Evolutionary conservation across 306 rosid species (phyloP), one percentile per base, ranked within the genome.

Genomic region (Calophaca sinica): DNA sequence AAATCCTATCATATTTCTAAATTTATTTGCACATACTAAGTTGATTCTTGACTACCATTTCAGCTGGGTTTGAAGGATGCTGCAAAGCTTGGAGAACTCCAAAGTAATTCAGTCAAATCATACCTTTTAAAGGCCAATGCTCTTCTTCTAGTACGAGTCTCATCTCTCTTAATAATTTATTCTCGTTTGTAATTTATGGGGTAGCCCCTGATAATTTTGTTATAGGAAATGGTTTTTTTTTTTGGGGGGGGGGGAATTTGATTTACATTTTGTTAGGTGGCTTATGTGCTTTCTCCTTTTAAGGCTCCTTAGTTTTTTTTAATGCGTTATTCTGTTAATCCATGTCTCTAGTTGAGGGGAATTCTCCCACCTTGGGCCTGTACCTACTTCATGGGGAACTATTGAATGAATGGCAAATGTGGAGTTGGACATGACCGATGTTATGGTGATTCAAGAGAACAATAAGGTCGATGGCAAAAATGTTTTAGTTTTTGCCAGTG

Each of bases 61-160:
- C 91, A 94, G 99, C 92, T 94, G 83, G 99, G 93, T 66, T 81
- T 94, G 76, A 94, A 92, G 87, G 99, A 94, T 84, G 99, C 93
- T 14, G 91, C 90, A 77, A 94, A 87, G 83, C 84, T 94, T 73
- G 81, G 85, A 59, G 85, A 73, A 76, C 71, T 86, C 41, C 82
- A 5, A 75, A 83, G 82, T 72, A 85, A 76, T 80, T 82, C 91
- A 13, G 89, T 77, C 49, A 92, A 90, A 77, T 50, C 97, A 12
- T 89, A 88, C 88, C 75, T 92, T 83, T 79, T 94, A 74, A 94
- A 85, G 88, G 89, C 92, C 51, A 82, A 81, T 78, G 88, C 96
- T 54, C 92, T 92, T 64, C 72, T 85, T 73, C 72, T 94, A 89
- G 99, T 92, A 85, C 80, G 89, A 41, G 20, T 82, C 31, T 78